phyloP scores from a whole-genome alignment of 805 yeast species.

The Scheffersomyces ergatensis region DNA sequence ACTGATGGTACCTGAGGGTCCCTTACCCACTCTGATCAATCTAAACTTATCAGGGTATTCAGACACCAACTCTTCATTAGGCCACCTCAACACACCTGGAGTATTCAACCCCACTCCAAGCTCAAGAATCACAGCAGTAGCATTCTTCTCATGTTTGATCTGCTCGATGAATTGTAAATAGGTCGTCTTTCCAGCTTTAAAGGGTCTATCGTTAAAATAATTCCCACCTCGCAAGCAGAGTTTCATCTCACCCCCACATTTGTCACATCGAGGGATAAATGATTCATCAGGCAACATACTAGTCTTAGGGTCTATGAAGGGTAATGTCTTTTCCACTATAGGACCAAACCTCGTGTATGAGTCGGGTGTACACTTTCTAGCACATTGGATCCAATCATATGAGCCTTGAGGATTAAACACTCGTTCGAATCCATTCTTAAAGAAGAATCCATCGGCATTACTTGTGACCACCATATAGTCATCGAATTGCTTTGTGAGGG shows the following conservation, averaged over 20 bases:
- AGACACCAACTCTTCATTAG: constrained; percentile 1
- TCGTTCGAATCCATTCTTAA: constrained; percentile 4
- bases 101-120: constrained; percentile 5
- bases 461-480: constrained; percentile 2
- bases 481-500: not conserved
- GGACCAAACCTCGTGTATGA: constrained; percentile 1
- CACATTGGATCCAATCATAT: constrained; percentile 3
- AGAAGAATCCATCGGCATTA: constrained; percentile 6
- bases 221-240: constrained; percentile 4
- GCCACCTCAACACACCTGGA: constrained; percentile 4
- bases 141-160: not conserved
- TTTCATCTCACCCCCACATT: constrained; percentile 2
- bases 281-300: not conserved
- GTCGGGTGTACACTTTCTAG: constrained; percentile 1
- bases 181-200: not conserved
- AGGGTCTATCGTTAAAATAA: constrained; percentile 1
- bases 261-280: constrained; percentile 3
- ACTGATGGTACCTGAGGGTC: constrained; percentile 3
- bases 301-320: not conserved
- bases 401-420: constrained; percentile 4
- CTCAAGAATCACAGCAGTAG: constrained; percentile 2
- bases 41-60: constrained; percentile 1
- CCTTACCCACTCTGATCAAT: constrained; percentile 2
- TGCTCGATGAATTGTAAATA: not conserved
- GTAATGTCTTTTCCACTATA: not conserved